Base-by-base conservation (phyloP, 2,329 filamentous ascomycete species). In the Clonostachys solani region DNA sequence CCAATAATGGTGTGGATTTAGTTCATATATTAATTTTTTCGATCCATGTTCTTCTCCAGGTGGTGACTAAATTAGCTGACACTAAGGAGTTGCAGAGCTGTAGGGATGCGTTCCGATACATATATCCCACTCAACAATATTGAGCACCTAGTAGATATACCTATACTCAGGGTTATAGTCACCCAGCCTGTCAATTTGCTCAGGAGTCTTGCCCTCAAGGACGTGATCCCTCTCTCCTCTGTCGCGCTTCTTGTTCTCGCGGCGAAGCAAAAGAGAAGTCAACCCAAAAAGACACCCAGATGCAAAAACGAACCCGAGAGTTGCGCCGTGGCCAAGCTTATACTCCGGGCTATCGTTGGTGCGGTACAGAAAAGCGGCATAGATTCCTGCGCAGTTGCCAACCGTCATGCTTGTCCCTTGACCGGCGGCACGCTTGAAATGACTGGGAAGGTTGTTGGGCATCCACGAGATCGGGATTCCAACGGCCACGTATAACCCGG, bases 331-430 rank as follows among this genome's bases (percentile, higher is more conserved):
- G 0, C 86, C 86, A 3, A 53, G 59, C 45, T 55, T 54, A 52
- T 57, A 66, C 3, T 58, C 52, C 1, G 63, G 63, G 2, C 50
- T 49, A 41, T 66, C 60, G 2, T 37, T 18, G 10, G 55, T 55
- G 41, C 61, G 51, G 46, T 87, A 89, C 50, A 90, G 84, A 56
- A 89, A 89, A 38, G 71, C 75, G 13, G 68, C 36, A 38, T 45
- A 50, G 29, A 50, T 36, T 5, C 48, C 42, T 12, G 48, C 46
- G 18, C 37, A 34, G 37, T 50, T 50, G 3, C 48, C 48, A 5
- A 48, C 40, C 35, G 46, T 48, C 48, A 48, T 47, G 37, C 38
- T 50, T 4, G 89, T 78, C 0, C 87, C 87, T 54, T 89, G 78
- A 0, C 87, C 87, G 0, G 90, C 62, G 0, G 83, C 48, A 15